Evolutionary conservation across 2,329 filamentous ascomycete species (phyloP), one percentile per base, ranked within the genome.

Genomic region (Colletotrichum costaricense): DNA sequence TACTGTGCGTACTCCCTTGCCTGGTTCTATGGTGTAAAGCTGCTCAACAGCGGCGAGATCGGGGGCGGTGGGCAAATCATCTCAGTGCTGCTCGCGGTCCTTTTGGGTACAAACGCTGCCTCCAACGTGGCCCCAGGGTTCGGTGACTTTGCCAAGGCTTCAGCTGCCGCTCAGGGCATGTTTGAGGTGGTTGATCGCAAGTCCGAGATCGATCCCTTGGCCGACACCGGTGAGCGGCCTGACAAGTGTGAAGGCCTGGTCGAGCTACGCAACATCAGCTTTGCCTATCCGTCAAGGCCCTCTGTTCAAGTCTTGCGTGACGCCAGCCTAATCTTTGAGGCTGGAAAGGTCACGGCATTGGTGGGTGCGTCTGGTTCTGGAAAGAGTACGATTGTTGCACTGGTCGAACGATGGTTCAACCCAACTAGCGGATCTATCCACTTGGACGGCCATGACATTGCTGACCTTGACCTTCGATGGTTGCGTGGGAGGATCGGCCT

Each of bases 1-100:
- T 93, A 92, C 75, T 87, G 89, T 2, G 90, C 90, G 6, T 93
- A 93, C 78, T 90, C 89, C 2, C 83, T 93, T 19, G 90, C 91
- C 0, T 93, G 86, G 66, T 86, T 84, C 83, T 84, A 85, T 64
- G 84, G 84, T 8, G 76, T 84, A 54, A 78, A 76, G 28, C 80
- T 85, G 77, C 78, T 81, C 7, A 76, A 78, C 7, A 77, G 75
- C 1, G 82, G 82, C n/a, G 80, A 84, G 63, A 81, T 86, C 33
- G 28, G 72, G 0, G 75, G 79, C 8, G 76, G 80, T 4, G 84
- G 56, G 16, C 28, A 58, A 30, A 58, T 58, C 28, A 58, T 58
- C 28, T 58, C 56, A 14, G 56, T 58, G 8, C 56, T 58, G 19
- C 56, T 58, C 3, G 56, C 56, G 7, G 56, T 58, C 8, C 28